Evolutionary conservation across 2,329 filamentous ascomycete genomes (phyloP), one percentile per base, ranked within the genome.

Genomic region (Amesomyces nigricolor): DNA sequence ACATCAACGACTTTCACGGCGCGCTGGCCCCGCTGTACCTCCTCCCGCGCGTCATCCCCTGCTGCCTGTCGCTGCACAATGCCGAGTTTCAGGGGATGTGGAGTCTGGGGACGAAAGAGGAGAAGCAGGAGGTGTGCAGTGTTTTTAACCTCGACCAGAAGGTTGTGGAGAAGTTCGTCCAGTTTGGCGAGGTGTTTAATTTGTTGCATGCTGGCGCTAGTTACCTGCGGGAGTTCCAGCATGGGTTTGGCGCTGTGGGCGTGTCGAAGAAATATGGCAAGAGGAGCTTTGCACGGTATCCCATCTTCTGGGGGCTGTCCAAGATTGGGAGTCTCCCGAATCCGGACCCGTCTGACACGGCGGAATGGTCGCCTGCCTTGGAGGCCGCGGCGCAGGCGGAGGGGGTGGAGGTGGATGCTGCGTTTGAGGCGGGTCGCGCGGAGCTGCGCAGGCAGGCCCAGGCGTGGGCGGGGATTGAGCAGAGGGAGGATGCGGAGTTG

Each of bases 251-350:
- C 52, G 82, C 83, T 8, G 83, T 86, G 26, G 83, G 83, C 60
- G 83, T 86, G 0, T 83, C 80, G 5, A 83, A 82, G 62, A 86
- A 86, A 66, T 87, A 87, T 60, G 83, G 83, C 13, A 82, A 83
- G 64, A 78, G 83, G 13, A 82, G 81, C 3, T 84, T 80, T 67
- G 81, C 82, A 47, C 74, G 83, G 35, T 87, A 86, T 64, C 83
- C 83, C 2, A 86, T 86, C 57, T 86, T 87, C 69, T 86, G 83
- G 83, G 80, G 81, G 46, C 66, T 85, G 42, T 78, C 78, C 59
- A 78, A 78, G 64, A 78, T 86, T 49, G 82, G 82, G 13, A 76
- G 80, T 45, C 70, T 86, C 40, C 83, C 83, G 1, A 86, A 86
- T 61, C 82, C 83, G 0, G 82, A 86, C 66, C 82, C 82, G 3